phyloP scores from a whole-genome alignment of 2,329 filamentous ascomycete species.

The Canariomyces notabilis region DNA sequence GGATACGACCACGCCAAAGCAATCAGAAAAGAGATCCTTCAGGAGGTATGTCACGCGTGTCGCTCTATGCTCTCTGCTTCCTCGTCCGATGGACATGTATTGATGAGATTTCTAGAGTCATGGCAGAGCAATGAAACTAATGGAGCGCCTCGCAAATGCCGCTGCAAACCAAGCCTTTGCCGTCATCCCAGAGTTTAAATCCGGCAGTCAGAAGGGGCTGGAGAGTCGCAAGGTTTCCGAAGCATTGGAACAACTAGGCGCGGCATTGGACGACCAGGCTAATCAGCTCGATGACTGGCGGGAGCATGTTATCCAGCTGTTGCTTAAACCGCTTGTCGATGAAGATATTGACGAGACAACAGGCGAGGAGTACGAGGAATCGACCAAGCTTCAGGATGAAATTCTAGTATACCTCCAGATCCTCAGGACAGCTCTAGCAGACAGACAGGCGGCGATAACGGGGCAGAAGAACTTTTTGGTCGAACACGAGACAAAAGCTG shows the following conservation, averaged over 20 bases:
- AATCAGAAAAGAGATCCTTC: conserved; percentile 74
- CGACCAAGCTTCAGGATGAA: conserved; percentile 81
- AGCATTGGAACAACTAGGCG: conserved; percentile 59
- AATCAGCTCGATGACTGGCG: conserved; percentile 70
- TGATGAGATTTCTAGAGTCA: conserved; percentile 27
- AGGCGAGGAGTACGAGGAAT: conserved; percentile 85
- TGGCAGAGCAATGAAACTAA: conserved; percentile 56
- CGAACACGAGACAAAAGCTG: conserved; percentile 63
- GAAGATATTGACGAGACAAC: conserved; percentile 73
- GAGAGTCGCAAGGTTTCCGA: conserved; percentile 65
- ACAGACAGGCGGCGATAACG: conserved; percentile 70
- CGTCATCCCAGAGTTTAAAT: conserved; percentile 56
- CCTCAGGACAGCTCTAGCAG: conserved; percentile 68
- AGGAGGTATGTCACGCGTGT: conserved; percentile 33
- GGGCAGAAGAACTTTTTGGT: conserved; percentile 73
- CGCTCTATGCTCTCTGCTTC: background rate
- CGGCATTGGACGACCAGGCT: conserved; percentile 66
- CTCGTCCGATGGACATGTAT: background rate
- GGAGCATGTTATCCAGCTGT: conserved; percentile 63
- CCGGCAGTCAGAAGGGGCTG: conserved; percentile 56
- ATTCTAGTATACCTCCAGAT: conserved; percentile 81
- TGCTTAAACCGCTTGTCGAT: conserved; percentile 74
- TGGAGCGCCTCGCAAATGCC: conserved; percentile 56
- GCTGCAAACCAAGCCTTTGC: conserved; percentile 52
- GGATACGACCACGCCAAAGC: conserved; percentile 74